These are phyloP conservation scores for Fragilariopsis cylindrus DNA, from an alignment of 108 stramenopile species.

Conservation along the genomic window DNA sequence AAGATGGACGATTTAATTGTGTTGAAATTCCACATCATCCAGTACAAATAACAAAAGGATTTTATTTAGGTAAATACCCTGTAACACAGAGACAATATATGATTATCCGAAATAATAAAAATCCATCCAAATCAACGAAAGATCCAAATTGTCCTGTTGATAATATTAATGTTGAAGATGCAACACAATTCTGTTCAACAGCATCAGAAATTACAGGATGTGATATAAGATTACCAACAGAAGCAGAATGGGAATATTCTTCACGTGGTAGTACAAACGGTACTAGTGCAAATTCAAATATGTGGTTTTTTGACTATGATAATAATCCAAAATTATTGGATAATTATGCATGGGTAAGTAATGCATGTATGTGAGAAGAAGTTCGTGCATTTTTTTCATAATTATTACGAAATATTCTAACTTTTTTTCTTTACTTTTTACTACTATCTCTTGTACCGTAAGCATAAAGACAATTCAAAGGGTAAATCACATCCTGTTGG, in stretches of 20 bases:
- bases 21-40: constrained; percentile 19
- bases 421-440: too few species aligned
- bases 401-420: too few species aligned
- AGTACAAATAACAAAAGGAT: constrained; percentile 9
- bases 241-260: constrained; percentile 24
- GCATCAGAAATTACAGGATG: background rate
- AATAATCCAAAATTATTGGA: background rate
- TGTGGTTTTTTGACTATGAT: constrained; percentile 14
- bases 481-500: constrained; percentile 22
- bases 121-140: constrained; percentile 14
- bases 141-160: constrained; percentile 19
- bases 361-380: too few species aligned
- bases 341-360: constrained; percentile 5
- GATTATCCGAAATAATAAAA: background rate
- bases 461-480: background rate
- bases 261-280: constrained; percentile 4
- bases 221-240: constrained; percentile 17
- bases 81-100: constrained; percentile 18
- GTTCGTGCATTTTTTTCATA: too few species aligned
- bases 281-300: background rate
- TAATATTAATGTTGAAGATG: background rate
- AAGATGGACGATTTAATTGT: background rate
- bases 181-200: background rate
- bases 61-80: constrained; percentile 18
- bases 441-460: too few species aligned